Evolutionary conservation across 208 protist species (phyloP), one percentile per base, ranked within the genome.

Genomic region (Acanthamoeba lenticulata): DNA sequence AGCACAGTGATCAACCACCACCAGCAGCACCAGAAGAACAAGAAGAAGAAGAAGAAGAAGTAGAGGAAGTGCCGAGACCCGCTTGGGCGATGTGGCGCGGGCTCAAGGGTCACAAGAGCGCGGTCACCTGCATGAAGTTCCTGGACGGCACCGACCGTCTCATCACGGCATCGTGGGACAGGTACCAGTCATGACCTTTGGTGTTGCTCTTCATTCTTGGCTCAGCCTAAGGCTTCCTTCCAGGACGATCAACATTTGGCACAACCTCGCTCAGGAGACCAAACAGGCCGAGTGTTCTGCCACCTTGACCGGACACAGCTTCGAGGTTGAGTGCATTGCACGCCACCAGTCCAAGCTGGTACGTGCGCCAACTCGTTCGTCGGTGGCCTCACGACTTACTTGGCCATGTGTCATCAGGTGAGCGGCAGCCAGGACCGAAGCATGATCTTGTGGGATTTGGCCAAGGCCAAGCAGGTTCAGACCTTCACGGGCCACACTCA

Each of bases 101-200:
- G 11, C 5, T 81, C 40, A 81, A 47, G 27, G 69, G 69, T 32
- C 69, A 81, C 24, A 7, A 44, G 40, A 29, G 38, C 40, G 44
- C 40, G 38, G 69, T 81, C 36, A 47, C n/a, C 27, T 81, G 69
- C 24, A 81, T 81, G 36, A 45, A 81, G 69, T 81, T 81, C 19
- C 40, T 81, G 15, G 69, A 81, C 21, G 69, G 36, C 34, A 45
- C 0, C 34, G 13, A 45, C 38, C 34, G 40, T 29, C 69, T 81
- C 38, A 29, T 81, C 69, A 81, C 69, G 3, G 69, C 36, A 5
- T 81, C 69, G 0, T 81, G 69, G 69, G 69, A 81, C 40, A 19
- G 38, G 69, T 81, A 81, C 52, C 27, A n/a, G n/a, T n/a, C n/a
- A n/a, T n/a, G n/a, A n/a, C n/a, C n/a, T n/a, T n/a, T n/a, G n/a